Evolutionary conservation across 768 basidiomycete species (phyloP).

Genomic region (Hygrophorus pudorinus): DNA sequence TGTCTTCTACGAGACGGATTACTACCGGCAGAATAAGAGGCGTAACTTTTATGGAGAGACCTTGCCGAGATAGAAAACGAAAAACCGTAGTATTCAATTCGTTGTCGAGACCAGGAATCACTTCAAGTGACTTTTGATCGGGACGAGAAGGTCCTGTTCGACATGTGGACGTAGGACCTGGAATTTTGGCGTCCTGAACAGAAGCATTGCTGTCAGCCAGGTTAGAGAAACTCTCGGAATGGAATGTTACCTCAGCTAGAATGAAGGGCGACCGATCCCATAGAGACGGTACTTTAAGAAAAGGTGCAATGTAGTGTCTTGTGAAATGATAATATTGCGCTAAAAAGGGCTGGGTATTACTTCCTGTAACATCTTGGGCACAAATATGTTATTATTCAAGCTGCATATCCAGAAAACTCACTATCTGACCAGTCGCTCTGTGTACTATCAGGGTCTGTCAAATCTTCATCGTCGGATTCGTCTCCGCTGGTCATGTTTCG

Average conservation of each 20-base stretch:
- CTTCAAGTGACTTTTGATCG: neutral
- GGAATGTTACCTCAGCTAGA: conserved; percentile 29
- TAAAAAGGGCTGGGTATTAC: conserved; percentile 18
- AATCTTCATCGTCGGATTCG: conserved; percentile 70
- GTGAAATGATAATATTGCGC: conserved; percentile 39
- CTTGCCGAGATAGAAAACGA: conserved; percentile 29
- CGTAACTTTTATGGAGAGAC: conserved; percentile 37
- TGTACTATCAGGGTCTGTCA: conserved; percentile 45
- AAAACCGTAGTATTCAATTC: conserved; percentile 14
- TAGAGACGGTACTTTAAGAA: conserved; percentile 22
- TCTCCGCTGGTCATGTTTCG: conserved; percentile 54
- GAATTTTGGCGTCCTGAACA: neutral
- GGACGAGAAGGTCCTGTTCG: neutral
- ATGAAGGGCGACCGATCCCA: conserved; percentile 43
- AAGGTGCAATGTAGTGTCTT: conserved; percentile 34
- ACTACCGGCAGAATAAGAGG: conserved; percentile 42
- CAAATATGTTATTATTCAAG: neutral
- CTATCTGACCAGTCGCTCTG: conserved; percentile 43
- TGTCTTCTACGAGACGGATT: conserved; percentile 36
- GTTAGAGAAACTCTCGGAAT: neutral
- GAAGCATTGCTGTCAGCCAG: conserved; percentile 7
- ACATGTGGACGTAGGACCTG: neutral
- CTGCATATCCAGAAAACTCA: conserved; percentile 13
- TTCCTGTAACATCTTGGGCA: neutral
- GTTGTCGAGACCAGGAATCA: neutral